phyloP scores from a whole-genome alignment of 768 basidiomycete species.

The Hypsizygus marmoreus region DNA sequence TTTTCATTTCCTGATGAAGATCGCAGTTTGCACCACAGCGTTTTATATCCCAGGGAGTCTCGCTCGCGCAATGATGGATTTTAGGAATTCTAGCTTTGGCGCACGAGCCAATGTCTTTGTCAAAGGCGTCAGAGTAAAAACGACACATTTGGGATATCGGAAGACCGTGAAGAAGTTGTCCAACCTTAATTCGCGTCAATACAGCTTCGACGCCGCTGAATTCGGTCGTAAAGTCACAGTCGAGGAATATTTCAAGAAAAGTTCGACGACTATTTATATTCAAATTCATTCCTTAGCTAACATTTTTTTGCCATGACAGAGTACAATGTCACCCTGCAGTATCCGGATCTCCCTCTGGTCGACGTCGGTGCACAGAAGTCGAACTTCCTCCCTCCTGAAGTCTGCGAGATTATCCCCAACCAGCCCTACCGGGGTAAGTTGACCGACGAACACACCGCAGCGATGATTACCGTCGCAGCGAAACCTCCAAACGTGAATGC shows the following conservation, averaged over 20 bases:
- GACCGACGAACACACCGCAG: conserved; percentile 65
- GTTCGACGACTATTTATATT: conserved; percentile 48
- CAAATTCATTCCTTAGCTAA: conserved; percentile 25
- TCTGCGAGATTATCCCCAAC: conserved; percentile 70
- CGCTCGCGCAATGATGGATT: conserved; percentile 59
- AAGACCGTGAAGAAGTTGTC: conserved; percentile 67
- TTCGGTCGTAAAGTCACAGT: conserved; percentile 56
- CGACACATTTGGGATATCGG: conserved; percentile 71
- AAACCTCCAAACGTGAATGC: conserved; percentile 74
- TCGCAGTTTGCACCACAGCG: conserved; percentile 56
- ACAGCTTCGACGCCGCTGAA: conserved; percentile 61
- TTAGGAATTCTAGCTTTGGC: conserved; percentile 55
- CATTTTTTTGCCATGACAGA: conserved; percentile 40
- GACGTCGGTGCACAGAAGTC: conserved; percentile 55
- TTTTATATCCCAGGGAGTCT: conserved; percentile 67
- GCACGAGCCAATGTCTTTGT: conserved; percentile 64
- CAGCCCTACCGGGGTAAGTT: conserved; percentile 74
- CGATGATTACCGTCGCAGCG: conserved; percentile 74
- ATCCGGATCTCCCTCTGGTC: conserved; percentile 57
- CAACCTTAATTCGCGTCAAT: conserved; percentile 45
- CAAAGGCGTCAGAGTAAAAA: conserved; percentile 63
- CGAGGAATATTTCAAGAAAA: conserved; percentile 64
- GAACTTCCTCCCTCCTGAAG: conserved; percentile 64
- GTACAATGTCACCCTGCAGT: conserved; percentile 53
- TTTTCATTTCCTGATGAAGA: conserved; percentile 11